Evolutionary conservation across 2,329 filamentous ascomycete species (phyloP).

Genomic region (Cryphonectria radicalis): DNA sequence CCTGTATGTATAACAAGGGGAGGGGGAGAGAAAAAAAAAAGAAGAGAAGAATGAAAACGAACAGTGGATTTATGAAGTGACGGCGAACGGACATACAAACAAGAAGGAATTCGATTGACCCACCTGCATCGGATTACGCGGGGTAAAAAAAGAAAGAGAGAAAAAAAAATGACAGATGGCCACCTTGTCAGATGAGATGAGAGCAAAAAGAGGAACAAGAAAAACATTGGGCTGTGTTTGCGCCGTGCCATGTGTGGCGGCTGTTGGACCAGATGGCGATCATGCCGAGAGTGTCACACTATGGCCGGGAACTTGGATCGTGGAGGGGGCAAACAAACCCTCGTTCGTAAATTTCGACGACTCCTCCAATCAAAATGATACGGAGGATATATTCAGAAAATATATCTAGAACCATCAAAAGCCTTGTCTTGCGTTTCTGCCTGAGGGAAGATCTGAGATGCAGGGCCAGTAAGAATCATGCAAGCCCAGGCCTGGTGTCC

Average conservation of each 20-base stretch:
- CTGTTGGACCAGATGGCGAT: slow-evolving; percentile 20
- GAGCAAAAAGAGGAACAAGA: neutral
- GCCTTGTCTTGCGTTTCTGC: neutral
- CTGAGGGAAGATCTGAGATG: neutral
- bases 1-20: neutral
- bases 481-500: neutral
- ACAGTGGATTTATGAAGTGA: slow-evolving; percentile 16
- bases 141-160: neutral
- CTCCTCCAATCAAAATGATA: neutral
- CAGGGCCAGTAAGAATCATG: neutral
- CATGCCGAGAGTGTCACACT: slow-evolving; percentile 22
- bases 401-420: neutral
- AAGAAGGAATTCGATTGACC: slow-evolving; percentile 10
- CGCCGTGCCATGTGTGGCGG: neutral
- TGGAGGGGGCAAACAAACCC: neutral
- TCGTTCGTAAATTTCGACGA: neutral
- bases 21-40: neutral
- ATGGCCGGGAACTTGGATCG: neutral
- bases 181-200: slow-evolving; percentile 1
- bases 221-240: neutral
- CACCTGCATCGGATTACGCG: slow-evolving; percentile 1
- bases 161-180: neutral
- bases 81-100: neutral
- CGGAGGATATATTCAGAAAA: neutral
- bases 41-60: slow-evolving; percentile 2